phyloP scores from a whole-genome alignment of 768 basidiomycete species.

The Melanogaster broomeanus region DNA sequence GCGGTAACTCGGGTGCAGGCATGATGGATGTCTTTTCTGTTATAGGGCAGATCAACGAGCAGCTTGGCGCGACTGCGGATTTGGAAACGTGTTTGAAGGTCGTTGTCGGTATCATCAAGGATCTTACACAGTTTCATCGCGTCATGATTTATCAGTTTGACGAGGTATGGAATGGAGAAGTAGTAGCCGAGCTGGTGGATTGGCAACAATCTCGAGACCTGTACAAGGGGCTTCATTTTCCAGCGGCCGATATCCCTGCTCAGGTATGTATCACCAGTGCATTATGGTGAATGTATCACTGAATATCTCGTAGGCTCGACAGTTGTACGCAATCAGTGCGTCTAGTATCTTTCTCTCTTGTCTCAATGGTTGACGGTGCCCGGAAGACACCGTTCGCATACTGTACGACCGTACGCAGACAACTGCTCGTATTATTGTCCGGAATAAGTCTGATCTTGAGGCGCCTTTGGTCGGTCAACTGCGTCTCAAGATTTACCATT shows the following conservation, averaged over 20 bases:
- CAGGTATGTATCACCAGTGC: conserved; percentile 44
- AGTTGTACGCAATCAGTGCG: conserved; percentile 68
- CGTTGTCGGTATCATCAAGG: conserved; percentile 71
- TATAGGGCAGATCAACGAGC: conserved; percentile 79
- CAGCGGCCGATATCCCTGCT: conserved; percentile 67
- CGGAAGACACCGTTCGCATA: conserved; percentile 70
- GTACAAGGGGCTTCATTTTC: conserved; percentile 72
- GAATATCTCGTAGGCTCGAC: conserved; percentile 50
- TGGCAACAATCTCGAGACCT: conserved; percentile 74
- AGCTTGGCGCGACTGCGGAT: conserved; percentile 65
- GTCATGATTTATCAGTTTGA: conserved; percentile 85
- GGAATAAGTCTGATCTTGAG: conserved; percentile 62
- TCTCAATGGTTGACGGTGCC: background rate
- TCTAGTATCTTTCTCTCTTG: background rate
- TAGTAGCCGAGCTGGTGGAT: conserved; percentile 79
- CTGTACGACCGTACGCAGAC: conserved; percentile 73
- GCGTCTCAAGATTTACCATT: background rate
- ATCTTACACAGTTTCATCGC: conserved; percentile 80
- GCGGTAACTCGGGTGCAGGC: conserved; percentile 36
- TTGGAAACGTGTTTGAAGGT: conserved; percentile 72
- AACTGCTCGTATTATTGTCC: conserved; percentile 72
- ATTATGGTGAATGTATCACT: background rate
- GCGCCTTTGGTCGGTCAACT: conserved; percentile 53
- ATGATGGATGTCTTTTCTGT: conserved; percentile 84
- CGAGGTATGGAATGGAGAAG: conserved; percentile 75